Percentiles rank a stretch among this genome's conserved stretches.
phyloP scores from a whole-genome alignment of 73 alveolate species.

The Paramecium sonneborni region DNA sequence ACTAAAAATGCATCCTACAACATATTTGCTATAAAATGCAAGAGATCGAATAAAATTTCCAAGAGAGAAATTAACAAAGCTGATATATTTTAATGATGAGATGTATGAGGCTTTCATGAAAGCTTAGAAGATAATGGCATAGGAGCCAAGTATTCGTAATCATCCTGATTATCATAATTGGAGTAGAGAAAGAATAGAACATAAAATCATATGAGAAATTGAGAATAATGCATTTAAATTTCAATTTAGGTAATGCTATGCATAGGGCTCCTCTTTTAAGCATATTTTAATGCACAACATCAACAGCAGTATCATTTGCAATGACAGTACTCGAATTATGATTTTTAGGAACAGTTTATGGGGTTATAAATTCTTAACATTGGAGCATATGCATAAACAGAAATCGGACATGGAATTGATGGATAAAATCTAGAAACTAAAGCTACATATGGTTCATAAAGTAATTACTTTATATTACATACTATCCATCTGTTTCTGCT shows the following conservation, averaged over 20 bases:
- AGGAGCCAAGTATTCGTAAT: neutral
- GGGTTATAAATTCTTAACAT: conserved; percentile 10
- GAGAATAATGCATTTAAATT: neutral
- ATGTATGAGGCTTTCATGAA: neutral
- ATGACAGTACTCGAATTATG: conserved; percentile 37
- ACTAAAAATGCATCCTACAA: neutral
- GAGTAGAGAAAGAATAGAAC: neutral
- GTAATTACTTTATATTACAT: conserved; percentile 76
- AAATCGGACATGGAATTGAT: conserved; percentile 88
- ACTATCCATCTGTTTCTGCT: conserved; percentile 75
- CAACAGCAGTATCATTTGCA: neutral
- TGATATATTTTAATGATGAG: neutral
- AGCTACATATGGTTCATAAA: conserved; percentile 73
- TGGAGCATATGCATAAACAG: conserved; percentile 77
- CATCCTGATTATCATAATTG: neutral
- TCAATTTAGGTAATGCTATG: neutral
- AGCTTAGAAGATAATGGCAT: neutral
- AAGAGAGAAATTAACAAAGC: neutral
- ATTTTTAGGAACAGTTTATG: conserved; percentile 47
- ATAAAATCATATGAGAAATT: neutral
- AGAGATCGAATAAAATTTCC: neutral
- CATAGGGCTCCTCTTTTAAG: neutral
- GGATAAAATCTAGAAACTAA: conserved; percentile 76
- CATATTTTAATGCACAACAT: neutral
- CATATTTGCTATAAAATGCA: neutral